phyloP scores from a whole-genome alignment of 1,139 yeast species.

The Nakaseomyces sp. region DNA sequence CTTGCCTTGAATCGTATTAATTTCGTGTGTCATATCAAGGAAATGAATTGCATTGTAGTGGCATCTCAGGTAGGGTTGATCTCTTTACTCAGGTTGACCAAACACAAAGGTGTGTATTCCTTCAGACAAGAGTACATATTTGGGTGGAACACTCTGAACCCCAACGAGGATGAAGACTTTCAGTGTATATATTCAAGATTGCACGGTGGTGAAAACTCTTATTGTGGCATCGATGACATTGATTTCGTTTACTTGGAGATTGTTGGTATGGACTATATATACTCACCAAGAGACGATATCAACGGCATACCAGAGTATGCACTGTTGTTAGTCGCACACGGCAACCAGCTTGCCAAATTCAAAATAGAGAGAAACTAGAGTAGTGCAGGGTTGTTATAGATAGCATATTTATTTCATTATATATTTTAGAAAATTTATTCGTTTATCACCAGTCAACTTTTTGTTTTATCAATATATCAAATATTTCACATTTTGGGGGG shows the following conservation, averaged over 20 bases:
- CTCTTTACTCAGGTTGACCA: slow-evolving; percentile 44
- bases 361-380: slow-evolving; percentile 1
- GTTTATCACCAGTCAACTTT: too few species aligned
- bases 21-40: slow-evolving; percentile 41
- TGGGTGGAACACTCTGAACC: slow-evolving; percentile 12
- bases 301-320: slow-evolving; percentile 11
- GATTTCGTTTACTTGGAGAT: slow-evolving; percentile 11
- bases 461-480: not conserved
- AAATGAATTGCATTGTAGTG: slow-evolving; percentile 43
- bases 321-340: slow-evolving; percentile 13
- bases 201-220: slow-evolving; percentile 3
- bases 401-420: too few species aligned
- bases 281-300: slow-evolving; percentile 11
- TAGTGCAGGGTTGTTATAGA: too few species aligned
- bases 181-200: slow-evolving; percentile 8
- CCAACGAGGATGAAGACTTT: slow-evolving; percentile 5
- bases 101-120: slow-evolving; percentile 44
- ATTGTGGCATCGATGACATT: slow-evolving; percentile 17
- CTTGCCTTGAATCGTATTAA: slow-evolving; percentile 39
- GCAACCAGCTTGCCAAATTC: slow-evolving; percentile 1
- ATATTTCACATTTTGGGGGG: too few species aligned
- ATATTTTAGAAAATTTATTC: too few species aligned
- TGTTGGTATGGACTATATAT: slow-evolving; percentile 5
- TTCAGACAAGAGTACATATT: slow-evolving; percentile 38
- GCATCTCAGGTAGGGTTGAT: slow-evolving; percentile 48